These are phyloP conservation scores for Schrenkiella parvula DNA, from an alignment of 345 rosid species.

Conservation along the genomic window DNA sequence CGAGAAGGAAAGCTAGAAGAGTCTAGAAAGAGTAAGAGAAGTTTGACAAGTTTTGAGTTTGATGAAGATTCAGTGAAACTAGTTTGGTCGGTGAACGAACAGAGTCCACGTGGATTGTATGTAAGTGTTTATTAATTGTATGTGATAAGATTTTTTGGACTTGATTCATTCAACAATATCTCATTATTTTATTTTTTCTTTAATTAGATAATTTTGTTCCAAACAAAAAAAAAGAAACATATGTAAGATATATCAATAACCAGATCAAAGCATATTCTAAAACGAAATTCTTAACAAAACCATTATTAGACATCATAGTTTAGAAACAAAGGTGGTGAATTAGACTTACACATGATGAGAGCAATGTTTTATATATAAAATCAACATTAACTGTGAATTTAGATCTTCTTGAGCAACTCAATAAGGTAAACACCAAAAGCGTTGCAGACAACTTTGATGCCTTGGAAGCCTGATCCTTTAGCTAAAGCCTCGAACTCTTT, in stretches of 20 bases:
- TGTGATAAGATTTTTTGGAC: neutral
- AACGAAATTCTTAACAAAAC: neutral
- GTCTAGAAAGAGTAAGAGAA: slow-evolving; percentile 20
- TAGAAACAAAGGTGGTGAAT: neutral
- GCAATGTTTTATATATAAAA: neutral
- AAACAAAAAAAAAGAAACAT: neutral
- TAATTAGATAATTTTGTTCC: neutral
- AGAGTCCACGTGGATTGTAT: slow-evolving; percentile 10
- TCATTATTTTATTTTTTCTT: neutral
- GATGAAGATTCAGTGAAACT: slow-evolving; percentile 17
- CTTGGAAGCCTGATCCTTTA: slow-evolving; percentile 67
- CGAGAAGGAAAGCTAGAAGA: slow-evolving; percentile 20
- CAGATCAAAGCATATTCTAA: neutral
- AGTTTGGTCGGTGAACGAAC: slow-evolving; percentile 14
- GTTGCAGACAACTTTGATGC: slow-evolving; percentile 52
- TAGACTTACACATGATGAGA: neutral
- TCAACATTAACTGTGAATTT: neutral
- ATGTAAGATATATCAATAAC: neutral
- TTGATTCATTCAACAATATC: neutral
- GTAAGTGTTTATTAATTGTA: neutral
- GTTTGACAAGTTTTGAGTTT: slow-evolving; percentile 16
- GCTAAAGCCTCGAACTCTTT: slow-evolving; percentile 79
- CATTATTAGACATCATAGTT: slow-evolving; percentile 13
- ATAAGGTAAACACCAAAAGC: slow-evolving; percentile 63
- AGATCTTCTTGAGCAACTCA: slow-evolving; percentile 62